Percentiles rank a stretch among this genome's conserved stretches.
phyloP scores from a whole-genome alignment of 2,329 filamentous ascomycete genomes.

The Colletotrichum limetticola region DNA sequence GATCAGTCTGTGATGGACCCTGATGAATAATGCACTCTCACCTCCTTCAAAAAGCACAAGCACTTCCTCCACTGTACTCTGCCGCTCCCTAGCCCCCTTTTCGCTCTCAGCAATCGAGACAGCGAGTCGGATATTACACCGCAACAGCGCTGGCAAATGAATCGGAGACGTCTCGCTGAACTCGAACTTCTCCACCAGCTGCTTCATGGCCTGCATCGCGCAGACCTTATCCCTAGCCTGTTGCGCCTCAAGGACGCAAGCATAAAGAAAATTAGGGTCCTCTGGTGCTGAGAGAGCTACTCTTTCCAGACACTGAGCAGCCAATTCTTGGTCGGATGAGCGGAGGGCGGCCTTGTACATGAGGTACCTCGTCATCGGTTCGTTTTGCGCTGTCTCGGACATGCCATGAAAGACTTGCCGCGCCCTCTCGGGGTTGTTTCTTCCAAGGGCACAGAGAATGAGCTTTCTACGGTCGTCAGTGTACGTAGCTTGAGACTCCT shows the following conservation, averaged over 20 bases:
- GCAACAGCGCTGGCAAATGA: constrained; percentile 50
- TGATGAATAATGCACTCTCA: constrained; percentile 32
- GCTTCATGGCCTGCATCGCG: constrained; percentile 54
- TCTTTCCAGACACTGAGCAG: constrained; percentile 70
- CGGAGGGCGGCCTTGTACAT: constrained; percentile 79
- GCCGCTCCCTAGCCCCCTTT: not conserved
- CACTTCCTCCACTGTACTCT: constrained; percentile 55
- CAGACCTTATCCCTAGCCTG: constrained; percentile 69
- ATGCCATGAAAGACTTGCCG: constrained; percentile 68
- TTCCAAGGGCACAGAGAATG: constrained; percentile 74
- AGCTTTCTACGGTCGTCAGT: constrained; percentile 68
- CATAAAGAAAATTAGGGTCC: constrained; percentile 76
- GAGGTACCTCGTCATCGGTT: constrained; percentile 76
- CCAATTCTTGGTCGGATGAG: constrained; percentile 65
- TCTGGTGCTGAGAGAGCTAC: constrained; percentile 65
- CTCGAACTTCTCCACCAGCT: constrained; percentile 43
- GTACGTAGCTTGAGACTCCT: not conserved
- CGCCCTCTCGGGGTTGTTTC: constrained; percentile 64
- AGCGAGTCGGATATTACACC: constrained; percentile 65
- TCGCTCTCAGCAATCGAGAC: constrained; percentile 50
- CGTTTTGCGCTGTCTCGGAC: constrained; percentile 65
- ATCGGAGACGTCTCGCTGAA: constrained; percentile 34
- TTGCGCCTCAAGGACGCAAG: constrained; percentile 83
- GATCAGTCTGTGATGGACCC: not conserved
- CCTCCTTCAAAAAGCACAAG: constrained; percentile 62